Evolutionary conservation across 441 rosid genomes (phyloP).

Genomic region (Aleurites moluccanus): DNA sequence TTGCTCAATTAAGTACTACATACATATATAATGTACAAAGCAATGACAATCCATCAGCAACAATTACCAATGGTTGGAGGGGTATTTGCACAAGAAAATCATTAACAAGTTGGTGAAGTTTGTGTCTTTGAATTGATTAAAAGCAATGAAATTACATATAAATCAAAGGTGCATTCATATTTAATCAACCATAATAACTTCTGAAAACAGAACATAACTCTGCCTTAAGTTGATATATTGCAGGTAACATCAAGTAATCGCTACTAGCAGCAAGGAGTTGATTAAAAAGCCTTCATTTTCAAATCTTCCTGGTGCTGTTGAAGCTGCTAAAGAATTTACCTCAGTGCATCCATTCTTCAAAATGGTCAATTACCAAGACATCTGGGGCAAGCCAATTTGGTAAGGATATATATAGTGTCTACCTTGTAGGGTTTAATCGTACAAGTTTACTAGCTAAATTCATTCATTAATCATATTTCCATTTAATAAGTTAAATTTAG

Average conservation of each 20-base stretch:
- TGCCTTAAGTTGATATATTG: not conserved
- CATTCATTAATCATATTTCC: no score
- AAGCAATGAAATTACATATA: not conserved
- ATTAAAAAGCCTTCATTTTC: not conserved
- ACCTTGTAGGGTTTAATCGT: no score
- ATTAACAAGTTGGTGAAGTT: slow-evolving; percentile 28
- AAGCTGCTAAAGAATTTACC: not conserved
- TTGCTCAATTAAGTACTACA: slow-evolving; percentile 17
- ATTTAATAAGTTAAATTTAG: no score
- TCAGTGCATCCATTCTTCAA: not conserved
- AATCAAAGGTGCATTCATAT: not conserved
- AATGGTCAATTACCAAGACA: not conserved
- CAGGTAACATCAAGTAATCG: not conserved
- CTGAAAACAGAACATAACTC: not conserved
- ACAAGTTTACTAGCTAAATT: no score
- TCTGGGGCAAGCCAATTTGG: not conserved
- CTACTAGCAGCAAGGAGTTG: no score
- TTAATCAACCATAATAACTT: not conserved
- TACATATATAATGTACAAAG: no score
- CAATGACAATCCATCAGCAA: not conserved
- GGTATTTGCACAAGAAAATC: slow-evolving; percentile 23
- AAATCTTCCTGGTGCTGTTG: not conserved
- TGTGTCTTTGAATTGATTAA: slow-evolving; percentile 32
- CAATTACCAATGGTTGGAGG: slow-evolving; percentile 25
- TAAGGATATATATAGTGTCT: not conserved